Base-by-base conservation (phyloP, 768 basidiomycete genomes). In the Mycena venus region DNA sequence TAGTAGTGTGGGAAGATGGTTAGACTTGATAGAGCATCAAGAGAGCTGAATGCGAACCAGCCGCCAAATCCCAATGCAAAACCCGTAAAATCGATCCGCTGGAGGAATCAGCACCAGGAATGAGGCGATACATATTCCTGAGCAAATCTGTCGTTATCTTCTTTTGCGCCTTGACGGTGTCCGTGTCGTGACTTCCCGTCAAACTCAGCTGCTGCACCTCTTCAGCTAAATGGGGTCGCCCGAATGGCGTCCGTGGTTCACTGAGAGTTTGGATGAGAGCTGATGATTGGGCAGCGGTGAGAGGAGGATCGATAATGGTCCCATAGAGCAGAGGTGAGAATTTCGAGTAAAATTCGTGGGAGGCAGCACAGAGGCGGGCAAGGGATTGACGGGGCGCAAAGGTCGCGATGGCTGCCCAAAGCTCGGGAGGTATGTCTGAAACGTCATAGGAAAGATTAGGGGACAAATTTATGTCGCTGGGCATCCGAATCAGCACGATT, bases 361-460 rank as follows among this genome's bases (percentile, higher is more conserved):
- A 70, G 9, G 70, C 73, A n/a, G 32, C 21, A 38, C 68, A 74
- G 34, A 74, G 63, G 8, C 27, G 42, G n/a, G 59, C 56, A 2
- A 75, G 17, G 27, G 63, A 65, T 51, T 66, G 34, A 11, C 73
- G 53, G 23, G 68, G 17, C 15, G 47, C n/a, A 44, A 60, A 70
- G 56, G 42, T 21, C 10, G 63, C 61, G 19, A 70, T 70, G 34
- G 44, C 32, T 27, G 31, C 19, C 56, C 58, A 70, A 9, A 75
- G 62, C 29, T 70, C 73, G 21, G 31, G 32, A 17, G 73, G 68
- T 17, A 68, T 25, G 6, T 70, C 56, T 17, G 56, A 58, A 58
- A 34, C 32, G 21, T 58, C 32, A 12, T 58, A 58, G 31, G 56
- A 34, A 7, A 58, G 17, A 6, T n/a, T 34, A n/a, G n/a, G n/a